Evolutionary conservation across 2,329 filamentous ascomycete species (phyloP).

Genomic region (Endoconidiophora polonica): DNA sequence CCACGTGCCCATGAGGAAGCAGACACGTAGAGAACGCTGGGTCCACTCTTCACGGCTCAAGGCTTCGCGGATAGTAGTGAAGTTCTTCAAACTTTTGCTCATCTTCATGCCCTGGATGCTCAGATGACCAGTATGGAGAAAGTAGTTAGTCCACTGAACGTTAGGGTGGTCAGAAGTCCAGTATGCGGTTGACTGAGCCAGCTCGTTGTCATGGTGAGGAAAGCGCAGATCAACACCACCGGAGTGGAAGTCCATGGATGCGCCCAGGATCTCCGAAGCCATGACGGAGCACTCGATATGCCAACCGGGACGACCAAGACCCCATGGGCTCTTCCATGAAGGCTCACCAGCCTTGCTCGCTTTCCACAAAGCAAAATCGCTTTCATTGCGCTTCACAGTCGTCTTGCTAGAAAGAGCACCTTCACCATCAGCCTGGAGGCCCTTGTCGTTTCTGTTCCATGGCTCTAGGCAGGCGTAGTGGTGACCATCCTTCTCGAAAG

Average conservation of each 20-base stretch:
- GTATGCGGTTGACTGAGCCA: constrained; percentile 82
- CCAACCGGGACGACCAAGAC: constrained; percentile 78
- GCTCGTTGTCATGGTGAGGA: constrained; percentile 76
- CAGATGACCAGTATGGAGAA: constrained; percentile 86
- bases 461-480: constrained; percentile 74
- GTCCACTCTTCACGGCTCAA: constrained; percentile 51
- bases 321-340: constrained; percentile 78
- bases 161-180: constrained; percentile 21
- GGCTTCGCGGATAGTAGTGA: constrained; percentile 80
- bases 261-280: constrained; percentile 76
- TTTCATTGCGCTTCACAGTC: constrained; percentile 53
- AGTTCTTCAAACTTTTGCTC: constrained; percentile 92
- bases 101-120: constrained; percentile 79
- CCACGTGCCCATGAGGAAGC: constrained; percentile 80
- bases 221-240: constrained; percentile 84
- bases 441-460: constrained; percentile 69
- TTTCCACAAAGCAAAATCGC: constrained; percentile 92
- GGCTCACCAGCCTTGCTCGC: constrained; percentile 83
- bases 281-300: constrained; percentile 96
- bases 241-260: constrained; percentile 80
- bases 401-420: constrained; percentile 53
- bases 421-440: constrained; percentile 74
- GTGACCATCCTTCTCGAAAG: constrained; percentile 73
- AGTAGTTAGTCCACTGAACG: constrained; percentile 81
- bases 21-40: constrained; percentile 61